Percentiles rank a stretch among this genome's conserved stretches.
Conservation (phyloP, 345 rosid species). For the Populus tremula region DNA sequence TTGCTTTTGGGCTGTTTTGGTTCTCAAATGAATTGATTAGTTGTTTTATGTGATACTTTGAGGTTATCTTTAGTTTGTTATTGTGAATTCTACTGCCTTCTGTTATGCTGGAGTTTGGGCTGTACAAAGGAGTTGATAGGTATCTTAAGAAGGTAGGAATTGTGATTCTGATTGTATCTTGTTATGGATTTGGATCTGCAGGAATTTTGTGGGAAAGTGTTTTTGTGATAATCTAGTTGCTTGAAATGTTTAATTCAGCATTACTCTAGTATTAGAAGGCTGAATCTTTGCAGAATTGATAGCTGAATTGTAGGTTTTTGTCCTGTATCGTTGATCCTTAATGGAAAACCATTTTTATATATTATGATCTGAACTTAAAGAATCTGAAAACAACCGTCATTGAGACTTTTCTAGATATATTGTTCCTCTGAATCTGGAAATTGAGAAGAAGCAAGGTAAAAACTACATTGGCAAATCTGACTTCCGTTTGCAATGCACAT, state of each 20-base stretch:
- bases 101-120: not conserved
- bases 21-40: not conserved
- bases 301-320: not conserved
- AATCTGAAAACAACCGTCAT: not conserved
- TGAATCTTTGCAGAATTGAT: not conserved
- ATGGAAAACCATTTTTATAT: not conserved
- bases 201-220: not conserved
- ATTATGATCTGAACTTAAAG: not conserved
- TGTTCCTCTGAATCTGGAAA: not conserved
- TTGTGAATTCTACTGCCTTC: not conserved
- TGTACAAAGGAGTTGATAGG: not conserved
- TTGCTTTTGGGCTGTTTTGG: not conserved
- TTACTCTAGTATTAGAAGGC: not conserved
- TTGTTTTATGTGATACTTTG: not conserved
- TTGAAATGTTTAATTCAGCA: not conserved
- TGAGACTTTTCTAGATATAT: not conserved
- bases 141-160: not conserved
- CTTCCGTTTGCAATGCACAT: not conserved
- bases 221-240: not conserved
- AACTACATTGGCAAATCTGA: not conserved
- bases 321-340: not conserved
- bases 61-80: not conserved
- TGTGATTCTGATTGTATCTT: not conserved
- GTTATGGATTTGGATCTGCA: not conserved
- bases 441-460: not conserved